These are phyloP conservation scores for Boletus holoroseus DNA, from an alignment of 1,284 basidiomycete genomes.

Conservation along the genomic window DNA sequence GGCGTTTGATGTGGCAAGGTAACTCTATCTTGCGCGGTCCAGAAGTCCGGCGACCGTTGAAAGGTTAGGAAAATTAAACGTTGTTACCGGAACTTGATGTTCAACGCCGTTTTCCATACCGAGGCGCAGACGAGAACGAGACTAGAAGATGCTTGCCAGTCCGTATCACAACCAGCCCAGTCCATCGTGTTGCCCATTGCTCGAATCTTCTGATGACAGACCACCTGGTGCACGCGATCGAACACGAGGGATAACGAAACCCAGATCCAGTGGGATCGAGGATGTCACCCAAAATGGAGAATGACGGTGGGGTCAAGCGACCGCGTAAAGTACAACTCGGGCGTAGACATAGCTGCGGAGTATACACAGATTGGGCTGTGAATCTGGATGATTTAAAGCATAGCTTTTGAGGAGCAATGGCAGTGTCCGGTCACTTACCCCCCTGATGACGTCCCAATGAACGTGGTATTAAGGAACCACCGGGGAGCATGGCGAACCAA, in stretches of 20 bases:
- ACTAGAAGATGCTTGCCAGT: background rate
- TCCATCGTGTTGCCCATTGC: background rate
- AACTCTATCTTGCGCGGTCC: background rate
- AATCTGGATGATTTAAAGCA: background rate
- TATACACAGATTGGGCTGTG: background rate
- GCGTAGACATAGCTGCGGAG: background rate
- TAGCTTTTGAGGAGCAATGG: background rate
- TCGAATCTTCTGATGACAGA: background rate
- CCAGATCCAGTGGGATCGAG: background rate
- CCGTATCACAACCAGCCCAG: background rate
- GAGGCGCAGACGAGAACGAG: background rate
- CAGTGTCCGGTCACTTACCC: background rate
- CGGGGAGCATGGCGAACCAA: background rate
- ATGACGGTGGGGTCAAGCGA: background rate
- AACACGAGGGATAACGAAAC: background rate
- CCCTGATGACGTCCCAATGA: background rate
- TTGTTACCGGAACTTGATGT: background rate
- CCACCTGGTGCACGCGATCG: background rate
- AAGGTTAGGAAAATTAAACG: background rate
- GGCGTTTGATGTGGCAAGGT: background rate
- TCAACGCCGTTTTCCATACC: background rate
- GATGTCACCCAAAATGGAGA: conserved; percentile 2
- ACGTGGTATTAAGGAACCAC: background rate
- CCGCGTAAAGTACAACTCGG: background rate
- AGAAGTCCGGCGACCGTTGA: background rate